Conservation (phyloP, 257 asterid species). For the Paulownia fortunei region DNA sequence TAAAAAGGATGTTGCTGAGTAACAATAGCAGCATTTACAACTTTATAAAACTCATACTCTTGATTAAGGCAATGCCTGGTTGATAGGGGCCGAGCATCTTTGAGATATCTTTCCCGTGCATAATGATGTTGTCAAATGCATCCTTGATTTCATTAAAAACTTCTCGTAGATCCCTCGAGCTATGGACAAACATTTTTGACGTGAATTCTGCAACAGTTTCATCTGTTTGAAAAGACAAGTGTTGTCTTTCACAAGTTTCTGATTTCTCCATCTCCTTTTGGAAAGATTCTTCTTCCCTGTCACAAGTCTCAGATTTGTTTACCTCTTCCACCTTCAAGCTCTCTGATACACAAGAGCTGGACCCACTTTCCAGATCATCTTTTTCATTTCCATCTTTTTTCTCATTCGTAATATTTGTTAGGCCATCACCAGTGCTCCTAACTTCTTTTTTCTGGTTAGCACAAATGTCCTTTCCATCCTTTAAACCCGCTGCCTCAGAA, state of each 20-base stretch:
- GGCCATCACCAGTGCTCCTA: not conserved
- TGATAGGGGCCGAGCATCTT: constrained; percentile 23
- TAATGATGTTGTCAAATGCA: constrained; percentile 18
- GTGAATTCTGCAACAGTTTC: not conserved
- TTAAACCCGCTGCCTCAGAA: not conserved
- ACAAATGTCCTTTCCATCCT: not conserved
- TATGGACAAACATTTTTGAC: not conserved
- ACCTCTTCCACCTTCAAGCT: not conserved
- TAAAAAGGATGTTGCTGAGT: not conserved
- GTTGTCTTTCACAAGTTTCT: not conserved
- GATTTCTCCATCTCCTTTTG: constrained; percentile 11
- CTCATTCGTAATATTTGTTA: not conserved
- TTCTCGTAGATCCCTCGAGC: constrained; percentile 19
- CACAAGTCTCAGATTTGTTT: not conserved
- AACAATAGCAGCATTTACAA: not conserved
- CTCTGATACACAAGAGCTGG: not conserved
- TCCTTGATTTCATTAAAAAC: constrained; percentile 1
- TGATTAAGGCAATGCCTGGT: constrained; percentile 11
- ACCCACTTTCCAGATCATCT: not conserved
- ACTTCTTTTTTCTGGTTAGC: not conserved
- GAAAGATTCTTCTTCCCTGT: not conserved
- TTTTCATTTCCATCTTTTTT: not conserved
- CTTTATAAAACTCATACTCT: constrained; percentile 1
- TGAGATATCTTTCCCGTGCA: constrained; percentile 23
- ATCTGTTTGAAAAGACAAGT: not conserved